These are phyloP conservation scores for Rossbeevera mucosa DNA, from an alignment of 768 basidiomycete genomes.

Conservation along the genomic window DNA sequence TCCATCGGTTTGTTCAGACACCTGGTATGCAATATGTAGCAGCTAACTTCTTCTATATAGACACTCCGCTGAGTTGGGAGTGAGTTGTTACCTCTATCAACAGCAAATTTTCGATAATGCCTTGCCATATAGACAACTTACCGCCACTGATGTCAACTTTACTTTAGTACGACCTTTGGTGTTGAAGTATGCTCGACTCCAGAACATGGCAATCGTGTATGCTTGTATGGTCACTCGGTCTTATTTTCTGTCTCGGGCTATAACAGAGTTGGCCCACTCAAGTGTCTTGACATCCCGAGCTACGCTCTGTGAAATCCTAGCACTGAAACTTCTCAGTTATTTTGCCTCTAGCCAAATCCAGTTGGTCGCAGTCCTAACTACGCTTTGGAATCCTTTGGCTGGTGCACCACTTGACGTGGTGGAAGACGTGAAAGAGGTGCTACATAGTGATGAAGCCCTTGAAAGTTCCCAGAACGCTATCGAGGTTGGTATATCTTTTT, in stretches of 20 bases:
- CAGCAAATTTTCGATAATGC: conserved; percentile 1
- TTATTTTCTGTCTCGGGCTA: conserved; percentile 69
- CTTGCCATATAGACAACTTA: conserved; percentile 61
- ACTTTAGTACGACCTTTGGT: conserved; percentile 74
- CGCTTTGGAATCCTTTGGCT: conserved; percentile 79
- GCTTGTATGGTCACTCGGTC: conserved; percentile 73
- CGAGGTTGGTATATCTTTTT: conserved; percentile 53
- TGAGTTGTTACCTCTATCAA: conserved; percentile 35
- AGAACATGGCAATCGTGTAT: conserved; percentile 72
- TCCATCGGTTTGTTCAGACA: conserved; percentile 25
- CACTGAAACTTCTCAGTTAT: conserved; percentile 76
- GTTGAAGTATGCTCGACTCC: conserved; percentile 69
- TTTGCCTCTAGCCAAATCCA: conserved; percentile 76
- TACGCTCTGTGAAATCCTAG: conserved; percentile 80
- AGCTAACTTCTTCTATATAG: conserved; percentile 32
- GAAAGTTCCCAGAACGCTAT: conserved; percentile 77
- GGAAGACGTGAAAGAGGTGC: conserved; percentile 54
- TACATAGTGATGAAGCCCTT: conserved; percentile 52
- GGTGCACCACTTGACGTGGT: conserved; percentile 67
- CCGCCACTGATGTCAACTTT: conserved; percentile 79
- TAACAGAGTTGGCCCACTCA: conserved; percentile 71
- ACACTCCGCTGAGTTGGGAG: conserved; percentile 78
- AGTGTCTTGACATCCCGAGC: conserved; percentile 69
- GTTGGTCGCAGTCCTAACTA: conserved; percentile 71
- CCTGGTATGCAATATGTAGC: neutral